Base-by-base conservation (phyloP, 2,329 filamentous ascomycete genomes). In the Elsinoe arachidis region DNA sequence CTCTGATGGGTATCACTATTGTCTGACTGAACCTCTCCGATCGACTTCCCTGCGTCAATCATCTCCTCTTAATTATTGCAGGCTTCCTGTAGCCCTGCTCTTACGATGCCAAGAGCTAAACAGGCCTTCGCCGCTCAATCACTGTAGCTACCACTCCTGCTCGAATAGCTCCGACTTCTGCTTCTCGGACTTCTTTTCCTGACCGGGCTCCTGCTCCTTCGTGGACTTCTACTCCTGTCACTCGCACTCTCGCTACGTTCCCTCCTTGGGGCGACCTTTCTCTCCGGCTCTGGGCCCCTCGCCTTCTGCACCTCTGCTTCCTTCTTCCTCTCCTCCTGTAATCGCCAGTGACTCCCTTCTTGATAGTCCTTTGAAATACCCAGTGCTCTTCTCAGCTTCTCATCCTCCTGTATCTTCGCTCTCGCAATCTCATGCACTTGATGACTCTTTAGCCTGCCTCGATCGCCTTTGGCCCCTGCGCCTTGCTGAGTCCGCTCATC, bases 381-480 rank as follows among this genome's bases (percentile, higher is more conserved):
- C 63, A 99, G 77, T 6, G 93, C 93, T 72, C 80, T 88, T 62
- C 92, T 78, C 69, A 99, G 76, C 65, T 88, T 81, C 74, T 97
- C 91, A 72, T 87, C 96, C 79, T 99, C 93, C 70, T 89, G 87
- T 64, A 95, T 92, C 80, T 99, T 99, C 60, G 92, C 93, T 67
- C 93, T 88, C 15, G 93, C 93, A 70, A 96, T 80, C 74, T 97
- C 93, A 75, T 99, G 93, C 17, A 97, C 90, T 73, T 97, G 90
- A 73, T 97, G 90, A 63, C 85, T 80, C 74, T 97, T 99, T 62
- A 97, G 79, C 49, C 49, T 19, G 5, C 49, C 34, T 14, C 26
- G 26, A 53, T 37, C 33, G 9, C 82, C 80, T 64, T 77, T 80
- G 56, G 72, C 71, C 56, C 72, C 67, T 59, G 74, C 61, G 2